These are phyloP conservation scores for Nannochloropsis granulata DNA, from an alignment of 108 stramenopile genomes.

Conservation along the genomic window DNA sequence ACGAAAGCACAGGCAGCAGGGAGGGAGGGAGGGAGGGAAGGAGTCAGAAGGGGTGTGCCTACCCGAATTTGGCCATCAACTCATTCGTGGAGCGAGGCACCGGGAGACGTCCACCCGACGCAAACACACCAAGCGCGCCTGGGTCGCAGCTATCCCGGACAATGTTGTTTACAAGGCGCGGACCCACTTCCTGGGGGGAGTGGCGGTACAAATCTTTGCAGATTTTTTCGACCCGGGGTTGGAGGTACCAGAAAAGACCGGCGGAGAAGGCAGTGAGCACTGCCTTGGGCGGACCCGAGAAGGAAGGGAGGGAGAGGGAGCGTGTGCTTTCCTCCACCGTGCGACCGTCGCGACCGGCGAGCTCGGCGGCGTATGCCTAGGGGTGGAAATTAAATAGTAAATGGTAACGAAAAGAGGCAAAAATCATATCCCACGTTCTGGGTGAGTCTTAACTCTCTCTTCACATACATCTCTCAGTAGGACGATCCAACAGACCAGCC, in stretches of 20 bases:
- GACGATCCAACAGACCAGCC: too few species aligned
- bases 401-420: too few species aligned
- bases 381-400: not conserved
- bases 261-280: constrained; percentile 13
- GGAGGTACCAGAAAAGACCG: constrained; percentile 24
- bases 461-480: too few species aligned
- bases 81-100: constrained; percentile 22
- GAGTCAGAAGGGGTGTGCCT: not conserved
- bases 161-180: constrained; percentile 27
- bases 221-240: constrained; percentile 25
- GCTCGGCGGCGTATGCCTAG: not conserved
- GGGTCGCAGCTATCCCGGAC: constrained; percentile 34
- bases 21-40: too few species aligned
- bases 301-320: not conserved
- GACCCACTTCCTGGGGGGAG: constrained; percentile 27
- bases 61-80: constrained; percentile 18
- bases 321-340: constrained; percentile 12
- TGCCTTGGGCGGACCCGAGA: constrained; percentile 18
- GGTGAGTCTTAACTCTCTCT: too few species aligned
- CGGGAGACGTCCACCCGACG: constrained; percentile 32
- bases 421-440: too few species aligned
- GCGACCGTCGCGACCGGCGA: not conserved
- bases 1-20: too few species aligned
- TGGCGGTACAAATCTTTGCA: constrained; percentile 30
- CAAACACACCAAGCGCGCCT: constrained; percentile 29